Evolutionary conservation across 495 filamentous ascomycete species (phyloP), one percentile per base, ranked within the genome.

Genomic region (Penicillium herquei): DNA sequence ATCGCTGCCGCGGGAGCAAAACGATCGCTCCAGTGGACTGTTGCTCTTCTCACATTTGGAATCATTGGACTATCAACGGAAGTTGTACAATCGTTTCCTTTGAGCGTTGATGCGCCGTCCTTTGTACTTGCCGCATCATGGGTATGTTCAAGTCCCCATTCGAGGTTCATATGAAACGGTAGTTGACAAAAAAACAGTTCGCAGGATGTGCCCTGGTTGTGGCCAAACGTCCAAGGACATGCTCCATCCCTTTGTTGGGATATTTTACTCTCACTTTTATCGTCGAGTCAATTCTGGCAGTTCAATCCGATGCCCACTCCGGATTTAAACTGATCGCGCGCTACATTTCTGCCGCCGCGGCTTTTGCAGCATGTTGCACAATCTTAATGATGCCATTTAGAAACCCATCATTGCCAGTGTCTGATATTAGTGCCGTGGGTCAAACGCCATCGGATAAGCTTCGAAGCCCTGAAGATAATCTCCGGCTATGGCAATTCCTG

Each of bases 401-500:
- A 50, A 77, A 87, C 46, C 81, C 83, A 9, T 64, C 66, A 0
- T 64, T 87, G n/a, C 73, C 81, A 21, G 70, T 67, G n/a, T 68
- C 79, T 3, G 81, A 82, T 7, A 91, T 93, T 50, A 83, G 85
- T 56, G 66, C 72, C 12, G 73, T 85, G 6, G 84, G 80, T 34
- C 71, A 75, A 13, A 52, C 71, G 31, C 86, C 90, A 34, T 84
- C 79, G 3, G 79, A 71, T 10, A 62, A 81, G 3, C 76, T 84
- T 14, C 83, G 89, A 32, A 93, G 87, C 46, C 90, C 90, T n/a
- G 90, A 95, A 65, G 90, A 95, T 61, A 81, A 87, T 55, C 65
- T 94, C 39, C 86, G 78, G 17, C 75, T 90, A 1, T 92, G 87
- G 86, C 88, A 93, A 62, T 95, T 85, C 63, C 84, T 91, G 72